Evolutionary conservation across 139 green algal species (phyloP).

Genomic region (Mychonastes homosphaera): DNA sequence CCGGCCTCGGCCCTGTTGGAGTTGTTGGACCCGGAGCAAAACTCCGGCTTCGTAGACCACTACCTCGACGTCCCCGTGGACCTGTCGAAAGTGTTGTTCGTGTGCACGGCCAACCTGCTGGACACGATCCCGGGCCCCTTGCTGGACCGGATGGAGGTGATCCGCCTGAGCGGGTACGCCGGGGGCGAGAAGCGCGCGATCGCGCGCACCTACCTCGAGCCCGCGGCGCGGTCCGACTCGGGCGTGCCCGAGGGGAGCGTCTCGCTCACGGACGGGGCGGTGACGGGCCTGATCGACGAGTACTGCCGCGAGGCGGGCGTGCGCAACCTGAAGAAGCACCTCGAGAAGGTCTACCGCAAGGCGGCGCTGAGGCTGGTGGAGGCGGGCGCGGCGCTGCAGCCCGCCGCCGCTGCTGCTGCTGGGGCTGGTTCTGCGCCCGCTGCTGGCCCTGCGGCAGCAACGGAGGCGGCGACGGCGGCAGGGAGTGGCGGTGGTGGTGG

Average conservation of each 20-base stretch:
- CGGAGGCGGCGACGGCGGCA: no score
- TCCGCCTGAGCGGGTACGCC: conserved; percentile 31
- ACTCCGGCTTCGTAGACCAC: conserved; percentile 86
- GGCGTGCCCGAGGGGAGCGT: conserved; percentile 57
- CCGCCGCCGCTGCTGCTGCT: no score
- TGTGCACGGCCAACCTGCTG: conserved; percentile 93
- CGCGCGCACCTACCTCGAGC: conserved; percentile 85
- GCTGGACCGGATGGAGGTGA: conserved; percentile 95
- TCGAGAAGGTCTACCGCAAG: conserved; percentile 96
- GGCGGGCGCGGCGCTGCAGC: conserved; percentile 11
- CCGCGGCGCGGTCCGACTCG: conserved; percentile 43
- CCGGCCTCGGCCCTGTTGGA: conserved; percentile 90
- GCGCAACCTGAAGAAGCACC: conserved; percentile 91
- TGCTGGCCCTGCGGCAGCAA: no score
- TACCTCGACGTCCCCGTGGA: conserved; percentile 96
- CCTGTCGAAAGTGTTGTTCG: conserved; percentile 88
- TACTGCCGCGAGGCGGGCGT: conserved; percentile 93
- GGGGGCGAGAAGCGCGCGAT: conserved; percentile 85
- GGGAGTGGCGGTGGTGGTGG: neutral
- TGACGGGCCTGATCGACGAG: conserved; percentile 73
- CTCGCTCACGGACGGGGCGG: conserved; percentile 59
- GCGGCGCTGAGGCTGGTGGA: conserved; percentile 63
- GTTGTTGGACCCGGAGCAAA: conserved; percentile 97
- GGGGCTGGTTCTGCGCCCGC: no score
- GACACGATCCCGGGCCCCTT: conserved; percentile 92